These are phyloP conservation scores for Salix dunnii DNA, from an alignment of 345 rosid species.

Conservation along the genomic window DNA sequence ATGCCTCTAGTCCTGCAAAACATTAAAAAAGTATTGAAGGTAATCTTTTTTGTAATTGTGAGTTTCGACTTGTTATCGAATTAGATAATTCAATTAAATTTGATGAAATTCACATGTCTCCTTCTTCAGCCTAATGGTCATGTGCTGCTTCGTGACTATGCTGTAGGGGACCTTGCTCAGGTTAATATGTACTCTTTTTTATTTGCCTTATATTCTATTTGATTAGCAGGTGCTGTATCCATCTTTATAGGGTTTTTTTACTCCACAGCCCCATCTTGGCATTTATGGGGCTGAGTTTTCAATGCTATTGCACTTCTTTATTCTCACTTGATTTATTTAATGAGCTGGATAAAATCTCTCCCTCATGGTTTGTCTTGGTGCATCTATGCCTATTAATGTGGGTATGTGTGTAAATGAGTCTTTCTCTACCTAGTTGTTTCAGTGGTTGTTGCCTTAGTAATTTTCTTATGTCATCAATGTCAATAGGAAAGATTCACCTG, in stretches of 20 bases:
- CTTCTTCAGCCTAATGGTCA: constrained; percentile 64
- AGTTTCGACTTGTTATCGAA: neutral
- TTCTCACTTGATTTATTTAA: neutral
- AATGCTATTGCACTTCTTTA: neutral
- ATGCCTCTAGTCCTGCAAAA: constrained; percentile 77
- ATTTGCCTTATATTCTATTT: neutral
- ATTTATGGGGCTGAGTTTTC: neutral
- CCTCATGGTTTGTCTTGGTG: neutral
- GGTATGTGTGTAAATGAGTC: neutral
- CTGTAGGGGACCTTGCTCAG: constrained; percentile 92
- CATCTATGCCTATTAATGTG: neutral
- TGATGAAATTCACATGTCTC: constrained; percentile 8
- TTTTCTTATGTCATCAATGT: constrained; percentile 10
- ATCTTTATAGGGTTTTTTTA: neutral
- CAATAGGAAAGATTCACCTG: constrained; percentile 75
- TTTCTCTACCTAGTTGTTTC: neutral
- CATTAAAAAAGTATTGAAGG: constrained; percentile 73
- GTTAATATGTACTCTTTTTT: constrained; percentile 27
- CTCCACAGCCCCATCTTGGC: neutral
- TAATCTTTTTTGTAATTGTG: constrained; percentile 17
- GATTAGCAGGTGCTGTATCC: neutral
- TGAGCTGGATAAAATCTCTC: neutral
- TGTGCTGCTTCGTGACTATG: constrained; percentile 84
- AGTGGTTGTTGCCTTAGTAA: neutral
- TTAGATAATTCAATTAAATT: neutral